Evolutionary conservation across 2,329 filamentous ascomycete species (phyloP).

Genomic region (Elsinoe australis): DNA sequence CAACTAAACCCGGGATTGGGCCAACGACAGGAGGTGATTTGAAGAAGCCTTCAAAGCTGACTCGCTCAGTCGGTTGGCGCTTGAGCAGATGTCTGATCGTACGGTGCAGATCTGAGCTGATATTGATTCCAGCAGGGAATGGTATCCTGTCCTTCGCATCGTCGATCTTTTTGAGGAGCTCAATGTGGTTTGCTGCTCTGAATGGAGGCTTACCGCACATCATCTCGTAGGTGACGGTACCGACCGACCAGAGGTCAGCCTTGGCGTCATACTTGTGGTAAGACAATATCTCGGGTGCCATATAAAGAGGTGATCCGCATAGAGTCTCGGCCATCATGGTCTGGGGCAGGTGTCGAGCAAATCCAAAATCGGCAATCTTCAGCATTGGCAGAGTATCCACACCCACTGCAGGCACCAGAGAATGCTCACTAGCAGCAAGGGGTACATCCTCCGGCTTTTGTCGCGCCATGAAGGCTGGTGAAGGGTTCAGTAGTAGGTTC

Average conservation of each 20-base stretch:
- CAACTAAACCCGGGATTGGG: conserved; percentile 72
- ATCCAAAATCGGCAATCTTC: conserved; percentile 98
- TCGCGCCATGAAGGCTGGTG: conserved; percentile 60
- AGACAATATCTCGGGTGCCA: conserved; percentile 94
- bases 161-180: conserved; percentile 86
- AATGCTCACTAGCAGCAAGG: conserved; percentile 72
- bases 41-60: conserved; percentile 84
- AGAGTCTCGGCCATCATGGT: conserved; percentile 92
- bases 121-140: conserved; percentile 63
- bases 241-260: conserved; percentile 94
- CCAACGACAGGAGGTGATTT: conserved; percentile 61
- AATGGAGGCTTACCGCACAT: conserved; percentile 84
- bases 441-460: conserved; percentile 56
- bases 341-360: conserved; percentile 81
- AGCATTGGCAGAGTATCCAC: conserved; percentile 84
- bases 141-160: conserved; percentile 76
- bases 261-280: conserved; percentile 98
- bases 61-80: conserved; percentile 73
- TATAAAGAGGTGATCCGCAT: conserved; percentile 93
- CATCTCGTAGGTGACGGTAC: conserved; percentile 94
- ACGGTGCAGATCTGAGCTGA: conserved; percentile 69
- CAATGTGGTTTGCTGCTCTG: conserved; percentile 86
- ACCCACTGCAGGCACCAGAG: conserved; percentile 71
- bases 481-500: conserved; percentile 83
- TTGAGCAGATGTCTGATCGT: conserved; percentile 76